Percentiles rank a stretch among this genome's conserved stretches.
phyloP scores from a whole-genome alignment of 192 early-diverging fungal species.

The Coemansia sp. region DNA sequence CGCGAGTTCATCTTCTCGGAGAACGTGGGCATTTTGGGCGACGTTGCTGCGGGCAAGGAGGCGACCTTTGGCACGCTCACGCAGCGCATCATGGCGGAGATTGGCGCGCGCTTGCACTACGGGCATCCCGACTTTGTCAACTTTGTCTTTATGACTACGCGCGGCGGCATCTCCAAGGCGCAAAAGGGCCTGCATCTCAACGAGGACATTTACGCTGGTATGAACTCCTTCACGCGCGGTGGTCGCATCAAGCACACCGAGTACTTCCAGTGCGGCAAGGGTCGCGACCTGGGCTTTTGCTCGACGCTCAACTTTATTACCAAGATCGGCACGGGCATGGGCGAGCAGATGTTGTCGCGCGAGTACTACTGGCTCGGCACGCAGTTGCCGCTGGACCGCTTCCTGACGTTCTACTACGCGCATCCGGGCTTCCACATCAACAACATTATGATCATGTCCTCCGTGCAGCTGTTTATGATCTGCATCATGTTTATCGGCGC shows the following conservation, averaged over 20 bases:
- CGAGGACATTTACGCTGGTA: slow-evolving; percentile 93
- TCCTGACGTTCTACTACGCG: slow-evolving; percentile 88
- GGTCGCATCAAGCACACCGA: slow-evolving; percentile 89
- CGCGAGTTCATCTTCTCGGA: slow-evolving; percentile 89
- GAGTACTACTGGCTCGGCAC: slow-evolving; percentile 91
- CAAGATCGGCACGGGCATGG: slow-evolving; percentile 92
- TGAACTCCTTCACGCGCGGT: slow-evolving; percentile 85
- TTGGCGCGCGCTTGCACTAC: slow-evolving; percentile 84
- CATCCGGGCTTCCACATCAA: slow-evolving; percentile 91
- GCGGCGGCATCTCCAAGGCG: slow-evolving; percentile 86
- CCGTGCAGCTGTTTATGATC: slow-evolving; percentile 81
- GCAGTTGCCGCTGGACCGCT: slow-evolving; percentile 81
- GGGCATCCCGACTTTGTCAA: slow-evolving; percentile 92
- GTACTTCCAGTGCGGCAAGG: slow-evolving; percentile 92
- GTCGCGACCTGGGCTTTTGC: slow-evolving; percentile 86
- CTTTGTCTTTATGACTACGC: slow-evolving; percentile 85
- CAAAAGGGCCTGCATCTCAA: slow-evolving; percentile 90
- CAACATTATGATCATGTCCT: slow-evolving; percentile 85
- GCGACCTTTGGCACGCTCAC: slow-evolving; percentile 86
- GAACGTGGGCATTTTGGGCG: slow-evolving; percentile 81
- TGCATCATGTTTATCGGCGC: slow-evolving; percentile 76
- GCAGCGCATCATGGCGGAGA: slow-evolving; percentile 84
- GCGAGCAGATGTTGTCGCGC: slow-evolving; percentile 91
- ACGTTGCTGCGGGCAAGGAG: slow-evolving; percentile 90
- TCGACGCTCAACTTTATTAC: slow-evolving; percentile 90